Evolutionary conservation across 805 yeast genomes (phyloP).

Genomic region (Torulaspora franciscae): DNA sequence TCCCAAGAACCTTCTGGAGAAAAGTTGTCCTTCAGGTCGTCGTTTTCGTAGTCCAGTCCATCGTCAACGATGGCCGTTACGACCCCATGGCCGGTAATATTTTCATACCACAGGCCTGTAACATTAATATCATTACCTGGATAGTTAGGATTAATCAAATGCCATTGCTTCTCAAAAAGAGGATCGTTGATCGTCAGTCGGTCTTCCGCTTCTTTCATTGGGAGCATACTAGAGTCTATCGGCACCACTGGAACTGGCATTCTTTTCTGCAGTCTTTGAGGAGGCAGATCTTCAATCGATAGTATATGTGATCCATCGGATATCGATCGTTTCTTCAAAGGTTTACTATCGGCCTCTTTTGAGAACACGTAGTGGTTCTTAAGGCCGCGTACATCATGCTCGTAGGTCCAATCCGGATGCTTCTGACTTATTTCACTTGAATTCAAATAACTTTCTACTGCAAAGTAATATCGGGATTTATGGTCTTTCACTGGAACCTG

Average conservation of each 20-base stretch:
- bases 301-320: slow-evolving; percentile 20
- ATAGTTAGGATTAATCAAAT: slow-evolving; percentile 63
- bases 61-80: slow-evolving; percentile 91
- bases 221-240: slow-evolving; percentile 49
- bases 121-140: slow-evolving; percentile 88
- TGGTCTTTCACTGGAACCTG: slow-evolving; percentile 47
- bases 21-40: slow-evolving; percentile 67
- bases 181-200: slow-evolving; percentile 75
- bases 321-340: slow-evolving; percentile 12
- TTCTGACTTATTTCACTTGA: slow-evolving; percentile 36
- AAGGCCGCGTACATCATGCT: slow-evolving; percentile 59
- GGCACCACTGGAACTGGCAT: slow-evolving; percentile 48
- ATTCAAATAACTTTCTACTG: slow-evolving; percentile 48
- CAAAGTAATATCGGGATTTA: slow-evolving; percentile 50
- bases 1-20: slow-evolving; percentile 86
- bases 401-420: slow-evolving; percentile 50
- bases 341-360: slow-evolving; percentile 1
- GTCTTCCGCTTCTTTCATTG: slow-evolving; percentile 44
- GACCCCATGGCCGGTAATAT: slow-evolving; percentile 74
- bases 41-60: slow-evolving; percentile 79
- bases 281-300: slow-evolving; percentile 52
- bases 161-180: slow-evolving; percentile 83
- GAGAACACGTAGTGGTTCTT: slow-evolving; percentile 67
- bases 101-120: slow-evolving; percentile 75
- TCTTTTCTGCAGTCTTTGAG: slow-evolving; percentile 51